Evolutionary conservation across 495 filamentous ascomycete species (phyloP), one percentile per base, ranked within the genome.

Genomic region (Penicillium salamii): DNA sequence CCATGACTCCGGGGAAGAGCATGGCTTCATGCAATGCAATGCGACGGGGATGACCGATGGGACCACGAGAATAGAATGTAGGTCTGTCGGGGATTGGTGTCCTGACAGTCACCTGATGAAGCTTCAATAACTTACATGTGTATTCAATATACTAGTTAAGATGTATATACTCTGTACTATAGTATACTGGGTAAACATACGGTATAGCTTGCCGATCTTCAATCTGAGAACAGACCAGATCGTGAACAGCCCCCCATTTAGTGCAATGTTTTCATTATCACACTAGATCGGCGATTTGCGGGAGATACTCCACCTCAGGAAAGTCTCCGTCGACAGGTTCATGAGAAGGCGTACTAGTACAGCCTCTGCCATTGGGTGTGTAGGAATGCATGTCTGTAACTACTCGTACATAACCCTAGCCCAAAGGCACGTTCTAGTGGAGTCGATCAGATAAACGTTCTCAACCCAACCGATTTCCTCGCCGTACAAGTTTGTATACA

Each of bases 21-120:
- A 55, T 61, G 49, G 54, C 44, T 50, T 55, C 38, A 60, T 60
- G 59, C 62, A 63, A 61, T 61, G 59, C 59, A 61, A 63, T 62
- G 56, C 59, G 54, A 54, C 62, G 49, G 42, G 54, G 49, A 40
- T 39, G 42, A 15, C 54, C 40, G 57, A 50, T 52, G 53, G 57
- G 54, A 55, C 49, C 52, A 56, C 46, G 52, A 63, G 59, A 50
- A 42, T 15, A 20, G 33, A 15, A 44, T 48, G 40, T 50, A 48
- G 42, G 39, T 41, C 46, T 41, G 28, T 23, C 46, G 52, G 49
- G 48, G 34, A 37, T 57, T 52, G 59, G 54, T 58, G 47, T 26
- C 49, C 14, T 5, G 11, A 14, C 41, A 58, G 57, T 66, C 62
- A 66, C 62, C 57, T 63, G 62, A 62, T 50, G 26, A 40, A 21